Percentiles rank a stretch among this genome's conserved stretches.
These are phyloP conservation scores for Ophiostoma australiae DNA, from an alignment of 2,329 filamentous ascomycete genomes.

Conservation along the genomic window DNA sequence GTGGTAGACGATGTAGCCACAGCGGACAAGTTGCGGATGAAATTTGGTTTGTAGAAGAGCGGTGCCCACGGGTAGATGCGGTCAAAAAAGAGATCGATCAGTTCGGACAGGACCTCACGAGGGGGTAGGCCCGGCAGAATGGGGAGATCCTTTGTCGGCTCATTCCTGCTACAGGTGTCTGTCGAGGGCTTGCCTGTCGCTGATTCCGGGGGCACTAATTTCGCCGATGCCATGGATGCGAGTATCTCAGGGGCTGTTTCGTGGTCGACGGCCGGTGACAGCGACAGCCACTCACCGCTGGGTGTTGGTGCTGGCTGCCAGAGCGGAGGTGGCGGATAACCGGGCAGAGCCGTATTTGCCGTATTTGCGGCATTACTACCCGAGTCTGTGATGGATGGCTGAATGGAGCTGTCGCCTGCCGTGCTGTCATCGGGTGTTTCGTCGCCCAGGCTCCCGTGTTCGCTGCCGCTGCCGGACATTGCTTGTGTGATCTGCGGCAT, in stretches of 20 bases:
- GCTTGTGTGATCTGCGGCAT: background rate
- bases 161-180: background rate
- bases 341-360: background rate
- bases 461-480: constrained; percentile 3
- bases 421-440: constrained; percentile 7
- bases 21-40: background rate
- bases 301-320: background rate
- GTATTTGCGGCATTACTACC: background rate
- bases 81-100: constrained; percentile 23
- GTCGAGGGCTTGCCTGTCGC: background rate
- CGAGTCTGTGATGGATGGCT: background rate
- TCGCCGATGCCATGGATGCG: background rate
- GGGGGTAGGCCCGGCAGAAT: constrained; percentile 17
- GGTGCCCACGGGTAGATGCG: constrained; percentile 25
- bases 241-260: background rate
- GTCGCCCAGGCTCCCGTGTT: constrained; percentile 2
- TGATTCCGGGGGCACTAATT: background rate
- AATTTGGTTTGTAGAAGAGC: constrained; percentile 22
- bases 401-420: background rate
- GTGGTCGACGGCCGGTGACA: background rate
- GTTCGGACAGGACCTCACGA: constrained; percentile 18
- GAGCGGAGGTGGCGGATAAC: background rate
- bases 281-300: background rate
- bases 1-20: background rate
- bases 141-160: background rate